Percentiles rank a stretch among this genome's conserved stretches.
These are phyloP conservation scores for Solanum dulcamara DNA, from an alignment of 257 asterid species.

Conservation along the genomic window DNA sequence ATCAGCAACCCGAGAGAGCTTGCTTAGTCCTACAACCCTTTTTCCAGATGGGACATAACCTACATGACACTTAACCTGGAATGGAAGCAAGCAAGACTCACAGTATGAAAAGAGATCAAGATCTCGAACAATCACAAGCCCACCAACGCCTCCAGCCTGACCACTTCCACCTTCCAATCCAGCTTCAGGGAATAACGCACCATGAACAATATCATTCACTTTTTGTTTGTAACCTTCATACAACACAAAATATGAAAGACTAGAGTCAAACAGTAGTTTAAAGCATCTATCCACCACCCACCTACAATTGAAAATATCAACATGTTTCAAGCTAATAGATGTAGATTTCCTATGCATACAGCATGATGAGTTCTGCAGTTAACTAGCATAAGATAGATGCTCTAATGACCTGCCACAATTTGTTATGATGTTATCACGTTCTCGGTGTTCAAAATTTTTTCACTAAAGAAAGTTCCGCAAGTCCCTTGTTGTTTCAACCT, in stretches of 20 bases:
- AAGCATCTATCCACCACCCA: background rate
- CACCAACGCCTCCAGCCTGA: constrained; percentile 87
- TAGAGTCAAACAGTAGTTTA: background rate
- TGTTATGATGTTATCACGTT: background rate
- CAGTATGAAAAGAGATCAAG: constrained; percentile 87
- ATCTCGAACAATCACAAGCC: constrained; percentile 90
- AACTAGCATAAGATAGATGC: background rate
- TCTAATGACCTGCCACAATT: background rate
- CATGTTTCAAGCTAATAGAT: background rate
- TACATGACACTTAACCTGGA: constrained; percentile 83
- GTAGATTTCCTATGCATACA: background rate
- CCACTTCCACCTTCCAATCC: constrained; percentile 70
- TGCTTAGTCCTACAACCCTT: constrained; percentile 83
- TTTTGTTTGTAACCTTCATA: constrained; percentile 65
- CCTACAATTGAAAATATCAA: background rate
- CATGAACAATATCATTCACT: constrained; percentile 62
- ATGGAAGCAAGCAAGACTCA: constrained; percentile 92
- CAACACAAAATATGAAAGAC: background rate
- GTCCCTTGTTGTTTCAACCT: background rate
- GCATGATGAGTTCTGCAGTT: background rate
- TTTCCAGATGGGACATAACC: constrained; percentile 84
- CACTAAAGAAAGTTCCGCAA: background rate
- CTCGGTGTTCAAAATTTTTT: background rate
- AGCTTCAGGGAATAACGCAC: constrained; percentile 86
- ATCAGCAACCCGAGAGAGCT: constrained; percentile 86